These are phyloP conservation scores for Pestalotiopsis sp. DNA, from an alignment of 2,329 filamentous ascomycete genomes.

Conservation along the genomic window DNA sequence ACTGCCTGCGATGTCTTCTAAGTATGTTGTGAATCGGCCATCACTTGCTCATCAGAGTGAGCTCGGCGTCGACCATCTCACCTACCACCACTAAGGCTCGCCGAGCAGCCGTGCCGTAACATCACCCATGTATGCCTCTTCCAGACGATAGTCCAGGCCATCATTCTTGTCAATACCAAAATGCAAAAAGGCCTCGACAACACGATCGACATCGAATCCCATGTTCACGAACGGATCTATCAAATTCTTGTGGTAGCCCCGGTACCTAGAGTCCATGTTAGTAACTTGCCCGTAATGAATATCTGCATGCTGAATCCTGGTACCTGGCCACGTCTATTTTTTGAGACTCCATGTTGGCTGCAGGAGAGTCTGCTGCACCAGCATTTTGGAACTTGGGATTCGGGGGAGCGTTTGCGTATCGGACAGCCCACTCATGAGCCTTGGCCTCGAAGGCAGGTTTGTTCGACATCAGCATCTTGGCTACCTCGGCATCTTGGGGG, in stretches of 20 bases:
- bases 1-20: not conserved
- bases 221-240: slow-evolving; percentile 85
- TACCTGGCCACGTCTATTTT: slow-evolving; percentile 54
- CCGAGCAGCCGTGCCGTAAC: slow-evolving; percentile 84
- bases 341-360: slow-evolving; percentile 44
- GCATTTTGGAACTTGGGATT: slow-evolving; percentile 24
- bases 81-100: slow-evolving; percentile 49
- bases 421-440: slow-evolving; percentile 89
- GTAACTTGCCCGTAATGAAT: not conserved
- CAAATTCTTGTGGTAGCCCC: slow-evolving; percentile 83
- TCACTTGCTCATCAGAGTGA: not conserved
- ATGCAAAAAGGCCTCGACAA: slow-evolving; percentile 81
- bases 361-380: slow-evolving; percentile 23
- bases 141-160: slow-evolving; percentile 82
- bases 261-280: slow-evolving; percentile 59
- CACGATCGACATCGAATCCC: slow-evolving; percentile 88
- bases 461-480: slow-evolving; percentile 81
- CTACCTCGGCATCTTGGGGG: slow-evolving; percentile 94
- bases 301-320: too few species aligned
- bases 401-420: slow-evolving; percentile 75
- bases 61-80: not conserved
- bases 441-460: slow-evolving; percentile 79
- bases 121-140: slow-evolving; percentile 88
- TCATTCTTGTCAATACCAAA: slow-evolving; percentile 79
- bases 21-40: not conserved